phyloP scores from a whole-genome alignment of 106 monocot genomes.

The Dendrobium chrysotoxum region DNA sequence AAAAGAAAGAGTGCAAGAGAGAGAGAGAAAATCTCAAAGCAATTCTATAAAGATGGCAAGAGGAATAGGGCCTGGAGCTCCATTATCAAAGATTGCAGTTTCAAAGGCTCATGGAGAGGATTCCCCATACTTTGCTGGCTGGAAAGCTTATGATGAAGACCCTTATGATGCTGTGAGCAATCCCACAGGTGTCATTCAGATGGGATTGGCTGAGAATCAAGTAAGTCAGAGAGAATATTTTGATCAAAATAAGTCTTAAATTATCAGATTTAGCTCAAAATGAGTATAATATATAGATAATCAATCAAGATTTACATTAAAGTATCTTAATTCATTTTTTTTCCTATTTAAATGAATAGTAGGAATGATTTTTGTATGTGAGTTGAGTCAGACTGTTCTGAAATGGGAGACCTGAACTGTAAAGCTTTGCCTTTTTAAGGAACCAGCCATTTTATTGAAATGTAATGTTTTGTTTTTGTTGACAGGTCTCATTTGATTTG shows the following conservation, averaged over 20 bases:
- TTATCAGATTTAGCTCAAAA: not conserved
- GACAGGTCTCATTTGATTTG: slow-evolving; percentile 41
- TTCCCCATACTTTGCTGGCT: slow-evolving; percentile 64
- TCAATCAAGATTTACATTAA: not conserved
- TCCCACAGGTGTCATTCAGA: slow-evolving; percentile 59
- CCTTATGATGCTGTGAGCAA: slow-evolving; percentile 41
- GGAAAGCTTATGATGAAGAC: slow-evolving; percentile 66
- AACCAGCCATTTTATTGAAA: too few species aligned
- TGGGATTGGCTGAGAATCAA: slow-evolving; percentile 76
- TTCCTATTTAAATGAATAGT: too few species aligned
- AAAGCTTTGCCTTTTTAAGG: too few species aligned
- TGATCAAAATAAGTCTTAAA: too few species aligned
- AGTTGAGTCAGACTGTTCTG: too few species aligned
- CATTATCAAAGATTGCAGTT: slow-evolving; percentile 3
- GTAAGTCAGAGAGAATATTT: slow-evolving; percentile 1
- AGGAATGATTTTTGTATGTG: too few species aligned
- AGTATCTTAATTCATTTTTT: not conserved
- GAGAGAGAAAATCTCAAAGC: not conserved
- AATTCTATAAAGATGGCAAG: not conserved
- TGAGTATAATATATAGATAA: not conserved
- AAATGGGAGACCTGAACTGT: too few species aligned
- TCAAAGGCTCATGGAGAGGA: slow-evolving; percentile 27
- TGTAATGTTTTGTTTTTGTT: not conserved
- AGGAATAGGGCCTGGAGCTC: not conserved
- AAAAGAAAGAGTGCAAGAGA: not conserved